Percentiles rank a stretch among this genome's conserved stretches.
phyloP scores from a whole-genome alignment of 129 eudicot species.

The Scalesia atractyloides region DNA sequence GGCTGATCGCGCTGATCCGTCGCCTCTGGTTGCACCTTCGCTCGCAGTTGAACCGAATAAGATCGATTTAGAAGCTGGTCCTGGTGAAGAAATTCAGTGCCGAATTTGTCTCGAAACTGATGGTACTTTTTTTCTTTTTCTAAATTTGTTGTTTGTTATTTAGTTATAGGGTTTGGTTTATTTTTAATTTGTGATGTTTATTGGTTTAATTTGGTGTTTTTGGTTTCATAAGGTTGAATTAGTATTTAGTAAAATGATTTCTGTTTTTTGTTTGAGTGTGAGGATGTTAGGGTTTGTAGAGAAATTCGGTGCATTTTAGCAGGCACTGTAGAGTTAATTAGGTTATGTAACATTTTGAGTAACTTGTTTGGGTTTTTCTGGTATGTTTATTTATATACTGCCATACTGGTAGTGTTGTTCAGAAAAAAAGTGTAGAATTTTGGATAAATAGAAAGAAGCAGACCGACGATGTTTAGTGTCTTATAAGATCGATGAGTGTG shows the following conservation, averaged over 20 bases:
- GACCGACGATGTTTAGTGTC: background rate
- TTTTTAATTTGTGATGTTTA: background rate
- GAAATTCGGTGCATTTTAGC: too few relatives aligned
- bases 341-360: background rate
- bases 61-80: slow-evolving; percentile 97
- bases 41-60: slow-evolving; percentile 40
- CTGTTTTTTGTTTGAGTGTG: slow-evolving; percentile 11
- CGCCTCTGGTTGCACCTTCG: slow-evolving; percentile 69
- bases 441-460: slow-evolving; percentile 16
- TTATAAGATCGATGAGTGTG: background rate
- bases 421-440: background rate
- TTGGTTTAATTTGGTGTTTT: background rate
- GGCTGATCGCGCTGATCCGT: slow-evolving; percentile 63
- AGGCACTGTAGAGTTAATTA: too few relatives aligned
- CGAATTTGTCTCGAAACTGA: slow-evolving; percentile 96
- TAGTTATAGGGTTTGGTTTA: slow-evolving; percentile 24
- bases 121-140: slow-evolving; percentile 40
- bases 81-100: slow-evolving; percentile 94
- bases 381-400: background rate
- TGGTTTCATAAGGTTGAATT: background rate
- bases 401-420: background rate
- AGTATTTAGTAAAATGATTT: background rate
- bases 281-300: slow-evolving; percentile 22
- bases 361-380: too few relatives aligned
- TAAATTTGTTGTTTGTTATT: slow-evolving; percentile 21